phyloP scores from a whole-genome alignment of 192 early-diverging fungal genomes.

The Rhizophagus clarus region DNA sequence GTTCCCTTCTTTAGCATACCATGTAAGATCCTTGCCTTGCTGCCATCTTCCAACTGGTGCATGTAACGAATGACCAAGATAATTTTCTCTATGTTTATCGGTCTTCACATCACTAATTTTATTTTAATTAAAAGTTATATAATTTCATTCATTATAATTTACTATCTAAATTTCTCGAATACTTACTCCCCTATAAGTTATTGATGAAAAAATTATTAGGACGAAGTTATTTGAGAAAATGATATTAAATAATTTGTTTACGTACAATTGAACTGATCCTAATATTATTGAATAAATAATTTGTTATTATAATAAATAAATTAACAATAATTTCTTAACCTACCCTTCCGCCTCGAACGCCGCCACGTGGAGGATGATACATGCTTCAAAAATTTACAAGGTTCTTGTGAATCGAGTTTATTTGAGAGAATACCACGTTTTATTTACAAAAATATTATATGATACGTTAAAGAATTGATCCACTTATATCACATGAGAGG shows the following conservation, averaged over 20 bases:
- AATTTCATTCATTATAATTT: background rate
- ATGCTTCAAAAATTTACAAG: background rate
- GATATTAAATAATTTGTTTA: background rate
- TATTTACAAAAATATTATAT: too few species aligned
- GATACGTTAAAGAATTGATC: too few species aligned
- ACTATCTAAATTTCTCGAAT: background rate
- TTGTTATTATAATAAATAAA: background rate
- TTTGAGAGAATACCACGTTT: too few species aligned
- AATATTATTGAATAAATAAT: too few species aligned
- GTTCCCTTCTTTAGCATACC: conserved; percentile 69
- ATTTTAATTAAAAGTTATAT: background rate
- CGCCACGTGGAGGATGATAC: conserved; percentile 32
- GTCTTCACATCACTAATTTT: conserved; percentile 50
- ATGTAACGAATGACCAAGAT: conserved; percentile 78
- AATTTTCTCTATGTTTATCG: conserved; percentile 80
- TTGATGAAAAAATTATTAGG: background rate
- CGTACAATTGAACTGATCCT: conserved; percentile 34
- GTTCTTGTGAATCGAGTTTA: too few species aligned
- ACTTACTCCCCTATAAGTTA: conserved; percentile 30
- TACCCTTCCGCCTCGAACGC: conserved; percentile 31
- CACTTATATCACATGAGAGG: too few species aligned
- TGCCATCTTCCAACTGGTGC: conserved; percentile 80
- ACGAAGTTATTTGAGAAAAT: background rate
- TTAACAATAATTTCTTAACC: background rate
- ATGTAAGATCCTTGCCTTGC: conserved; percentile 63